A percentile compares a stretch with the other conserved stretches of the same genome.
These are phyloP conservation scores for Skeletonema costatum DNA, from an alignment of 108 stramenopile genomes.

Conservation along the genomic window DNA sequence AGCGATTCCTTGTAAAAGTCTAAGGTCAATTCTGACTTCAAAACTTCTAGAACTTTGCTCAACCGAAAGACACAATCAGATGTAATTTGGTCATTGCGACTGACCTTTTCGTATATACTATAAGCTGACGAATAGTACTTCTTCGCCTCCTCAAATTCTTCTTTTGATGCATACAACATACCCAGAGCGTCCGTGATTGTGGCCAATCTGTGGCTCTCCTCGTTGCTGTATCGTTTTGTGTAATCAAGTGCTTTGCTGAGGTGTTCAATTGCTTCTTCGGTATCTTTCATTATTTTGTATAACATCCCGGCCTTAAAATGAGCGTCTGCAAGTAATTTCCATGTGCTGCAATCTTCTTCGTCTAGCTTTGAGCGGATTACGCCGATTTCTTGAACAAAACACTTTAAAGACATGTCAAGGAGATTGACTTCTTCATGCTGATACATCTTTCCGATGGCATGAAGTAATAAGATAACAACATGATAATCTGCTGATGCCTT, in stretches of 20 bases:
- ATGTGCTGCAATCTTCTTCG: conserved; percentile 4
- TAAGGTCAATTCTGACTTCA: conserved; percentile 28
- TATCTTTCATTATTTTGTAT: conserved; percentile 25
- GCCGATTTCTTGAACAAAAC: conserved; percentile 30
- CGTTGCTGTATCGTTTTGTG: conserved; percentile 19
- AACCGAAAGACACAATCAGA: conserved; percentile 42
- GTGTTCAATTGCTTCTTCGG: conserved; percentile 30
- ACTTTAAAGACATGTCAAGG: conserved; percentile 43
- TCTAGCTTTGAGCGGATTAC: conserved; percentile 37
- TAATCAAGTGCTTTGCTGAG: conserved; percentile 28
- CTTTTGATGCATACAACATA: conserved; percentile 36
- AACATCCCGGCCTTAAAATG: conserved; percentile 29
- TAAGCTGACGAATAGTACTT: conserved; percentile 39
- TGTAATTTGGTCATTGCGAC: conserved; percentile 39
- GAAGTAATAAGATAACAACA: conserved; percentile 42
- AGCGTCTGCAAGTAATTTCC: conserved; percentile 28
- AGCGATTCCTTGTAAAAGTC: conserved; percentile 52
- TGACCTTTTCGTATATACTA: conserved; percentile 39
- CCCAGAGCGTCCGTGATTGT: conserved; percentile 43
- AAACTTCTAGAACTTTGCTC: conserved; percentile 30
- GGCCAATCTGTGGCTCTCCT: conserved; percentile 6
- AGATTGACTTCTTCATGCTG: conserved; percentile 43
- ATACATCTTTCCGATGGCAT: conserved; percentile 37
- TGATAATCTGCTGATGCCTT: conserved; percentile 31
- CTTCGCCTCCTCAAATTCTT: conserved; percentile 31